Conservation (phyloP, 805 yeast species). For the Suhomyces sp. region DNA sequence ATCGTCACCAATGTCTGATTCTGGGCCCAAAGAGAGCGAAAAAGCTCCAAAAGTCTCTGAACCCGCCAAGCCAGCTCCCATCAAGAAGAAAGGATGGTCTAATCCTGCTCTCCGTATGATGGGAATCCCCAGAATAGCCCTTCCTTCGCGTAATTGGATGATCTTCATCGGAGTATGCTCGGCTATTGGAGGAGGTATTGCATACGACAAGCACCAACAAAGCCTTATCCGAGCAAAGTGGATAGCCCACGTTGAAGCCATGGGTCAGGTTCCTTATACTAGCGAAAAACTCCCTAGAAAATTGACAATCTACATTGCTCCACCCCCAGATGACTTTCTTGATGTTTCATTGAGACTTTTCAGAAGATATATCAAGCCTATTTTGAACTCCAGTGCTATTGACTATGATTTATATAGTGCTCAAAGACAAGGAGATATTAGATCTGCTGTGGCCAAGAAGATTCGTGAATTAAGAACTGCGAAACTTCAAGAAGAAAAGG, state of each 20-base stretch:
- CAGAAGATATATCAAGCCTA: constrained; percentile 79
- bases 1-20: neutral
- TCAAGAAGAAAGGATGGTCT: constrained; percentile 42
- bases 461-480: constrained; percentile 66
- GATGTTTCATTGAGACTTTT: constrained; percentile 72
- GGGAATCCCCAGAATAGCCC: constrained; percentile 74
- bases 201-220: constrained; percentile 77
- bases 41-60: neutral
- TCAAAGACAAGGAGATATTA: constrained; percentile 83
- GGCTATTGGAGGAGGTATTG: constrained; percentile 66
- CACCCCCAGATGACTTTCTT: constrained; percentile 93
- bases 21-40: neutral
- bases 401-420: constrained; percentile 80
- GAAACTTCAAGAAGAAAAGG: constrained; percentile 11
- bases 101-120: constrained; percentile 82
- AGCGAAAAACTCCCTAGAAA: constrained; percentile 64
- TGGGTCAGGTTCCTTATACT: constrained; percentile 46
- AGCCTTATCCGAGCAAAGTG: constrained; percentile 60
- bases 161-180: constrained; percentile 78
- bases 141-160: constrained; percentile 93
- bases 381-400: constrained; percentile 76
- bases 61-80: neutral
- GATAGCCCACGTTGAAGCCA: constrained; percentile 55
- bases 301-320: constrained; percentile 80
- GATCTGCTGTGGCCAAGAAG: constrained; percentile 76